phyloP scores from a whole-genome alignment of 441 rosid genomes.

The Pelargonium citronellum region DNA sequence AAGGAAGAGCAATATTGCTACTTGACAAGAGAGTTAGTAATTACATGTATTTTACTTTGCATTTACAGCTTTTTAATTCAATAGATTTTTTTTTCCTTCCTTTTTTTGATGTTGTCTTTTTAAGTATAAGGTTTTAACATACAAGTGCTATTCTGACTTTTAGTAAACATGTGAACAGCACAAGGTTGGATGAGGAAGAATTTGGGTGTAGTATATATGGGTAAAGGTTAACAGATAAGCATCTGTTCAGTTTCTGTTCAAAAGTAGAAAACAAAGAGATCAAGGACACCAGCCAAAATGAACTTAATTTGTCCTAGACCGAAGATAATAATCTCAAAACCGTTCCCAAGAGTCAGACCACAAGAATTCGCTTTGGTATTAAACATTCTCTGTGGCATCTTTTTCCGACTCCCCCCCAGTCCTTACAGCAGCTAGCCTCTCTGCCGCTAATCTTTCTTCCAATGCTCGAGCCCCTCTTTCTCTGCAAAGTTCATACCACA shows the following conservation, averaged over 20 bases:
- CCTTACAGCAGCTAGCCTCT: conserved; percentile 49
- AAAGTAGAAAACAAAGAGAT: not conserved
- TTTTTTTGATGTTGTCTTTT: too few relatives aligned
- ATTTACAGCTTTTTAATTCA: too few relatives aligned
- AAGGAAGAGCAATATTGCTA: too few relatives aligned
- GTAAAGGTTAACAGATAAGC: not conserved
- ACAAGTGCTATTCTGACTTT: too few relatives aligned
- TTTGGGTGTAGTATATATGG: too few relatives aligned
- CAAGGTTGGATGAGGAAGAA: not conserved
- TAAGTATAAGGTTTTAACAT: too few relatives aligned
- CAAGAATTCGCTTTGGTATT: conserved; percentile 18
- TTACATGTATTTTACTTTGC: too few relatives aligned
- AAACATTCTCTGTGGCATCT: conserved; percentile 61
- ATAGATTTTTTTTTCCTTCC: too few relatives aligned
- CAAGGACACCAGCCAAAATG: not conserved
- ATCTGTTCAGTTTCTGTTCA: not conserved
- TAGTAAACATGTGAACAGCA: too few relatives aligned
- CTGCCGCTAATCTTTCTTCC: conserved; percentile 91
- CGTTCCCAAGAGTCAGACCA: not conserved
- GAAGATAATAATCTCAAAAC: not conserved
- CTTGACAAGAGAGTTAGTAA: too few relatives aligned
- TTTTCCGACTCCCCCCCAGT: conserved; percentile 44
- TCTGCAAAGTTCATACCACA: conserved; percentile 39
- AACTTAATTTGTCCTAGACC: not conserved
- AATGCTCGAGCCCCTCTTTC: conserved; percentile 95